phyloP scores from a whole-genome alignment of 225 moss, liverwort and hornwort genomes.

The Polytrichum formosum region DNA sequence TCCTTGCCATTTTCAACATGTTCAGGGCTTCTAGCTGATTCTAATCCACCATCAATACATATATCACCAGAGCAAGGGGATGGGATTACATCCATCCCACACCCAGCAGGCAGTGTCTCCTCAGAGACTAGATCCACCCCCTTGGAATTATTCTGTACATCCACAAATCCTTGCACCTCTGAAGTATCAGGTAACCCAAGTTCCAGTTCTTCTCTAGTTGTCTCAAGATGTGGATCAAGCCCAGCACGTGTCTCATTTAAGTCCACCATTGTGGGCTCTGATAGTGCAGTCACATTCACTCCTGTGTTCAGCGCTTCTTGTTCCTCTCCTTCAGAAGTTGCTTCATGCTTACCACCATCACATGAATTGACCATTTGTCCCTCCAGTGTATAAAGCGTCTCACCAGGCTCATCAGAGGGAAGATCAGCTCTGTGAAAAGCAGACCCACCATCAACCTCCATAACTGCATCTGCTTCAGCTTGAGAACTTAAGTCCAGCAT shows the following conservation, averaged over 20 bases:
- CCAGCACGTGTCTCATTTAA: constrained; percentile 20
- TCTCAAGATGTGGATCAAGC: constrained; percentile 61
- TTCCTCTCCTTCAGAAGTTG: background rate
- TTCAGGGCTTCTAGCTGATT: background rate
- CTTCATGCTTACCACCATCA: background rate
- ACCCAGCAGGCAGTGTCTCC: background rate
- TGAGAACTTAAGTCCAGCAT: background rate
- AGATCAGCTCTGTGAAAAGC: background rate
- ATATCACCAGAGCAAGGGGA: too few species aligned
- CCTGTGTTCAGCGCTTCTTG: too few species aligned
- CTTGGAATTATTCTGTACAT: background rate
- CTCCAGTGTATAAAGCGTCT: background rate
- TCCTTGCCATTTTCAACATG: background rate
- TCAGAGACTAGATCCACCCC: background rate
- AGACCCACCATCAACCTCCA: background rate
- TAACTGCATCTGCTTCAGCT: background rate
- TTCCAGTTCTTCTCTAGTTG: constrained; percentile 56
- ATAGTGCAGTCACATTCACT: too few species aligned
- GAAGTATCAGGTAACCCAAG: constrained; percentile 33
- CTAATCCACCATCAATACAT: too few species aligned
- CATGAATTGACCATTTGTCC: background rate
- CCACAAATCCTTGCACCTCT: constrained; percentile 3
- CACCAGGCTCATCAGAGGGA: background rate
- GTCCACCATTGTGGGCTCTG: constrained; percentile 8
- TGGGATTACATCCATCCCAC: background rate